Conservation (phyloP, 306 rosid species). For the Medicago truncatula region MtrunA17r5.0-ANR NC_053048.1:5315001-5315500, state of each 20-base stretch:
- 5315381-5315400: constrained; percentile 36
- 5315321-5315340: constrained; percentile 45
- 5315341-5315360: constrained; percentile 50
- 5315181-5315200: constrained; percentile 48
- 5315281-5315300: constrained; percentile 42
- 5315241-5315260: constrained; percentile 41
- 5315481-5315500: no score
- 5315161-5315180: constrained; percentile 50
- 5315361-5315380: constrained; percentile 33
- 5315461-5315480: constrained; percentile 15
- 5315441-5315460: constrained; percentile 4
- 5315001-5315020: no score
- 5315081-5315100: no score
- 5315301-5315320: constrained; percentile 45
- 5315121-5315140: constrained; percentile 3
- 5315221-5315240: constrained; percentile 28
- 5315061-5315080: no score
- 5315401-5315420: constrained; percentile 28
- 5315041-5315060: no score
- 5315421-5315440: constrained; percentile 25
- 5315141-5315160: constrained; percentile 45
- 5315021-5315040: no score
- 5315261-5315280: constrained; percentile 46
- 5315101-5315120: no score
- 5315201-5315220: constrained; percentile 45